Evolutionary conservation across 148 eudicot genomes (phyloP).

Genomic region (Nepenthes gracilis): DNA sequence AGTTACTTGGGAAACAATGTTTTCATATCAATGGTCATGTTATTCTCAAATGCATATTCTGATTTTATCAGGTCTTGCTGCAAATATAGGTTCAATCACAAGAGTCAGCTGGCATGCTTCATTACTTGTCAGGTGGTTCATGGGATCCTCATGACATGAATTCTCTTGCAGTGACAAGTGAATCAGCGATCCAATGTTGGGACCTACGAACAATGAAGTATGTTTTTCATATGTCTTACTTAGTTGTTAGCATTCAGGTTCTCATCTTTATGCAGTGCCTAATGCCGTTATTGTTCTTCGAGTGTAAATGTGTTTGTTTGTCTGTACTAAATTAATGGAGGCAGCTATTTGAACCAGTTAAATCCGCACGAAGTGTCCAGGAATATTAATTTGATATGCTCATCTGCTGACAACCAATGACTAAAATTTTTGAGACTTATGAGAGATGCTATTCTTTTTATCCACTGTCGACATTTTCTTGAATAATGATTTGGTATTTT

Average conservation of each 20-base stretch:
- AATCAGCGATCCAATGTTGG: conserved; percentile 85
- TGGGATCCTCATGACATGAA: conserved; percentile 97
- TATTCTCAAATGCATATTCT: conserved; percentile 10
- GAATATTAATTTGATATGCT: too few species aligned
- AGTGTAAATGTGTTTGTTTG: too few species aligned
- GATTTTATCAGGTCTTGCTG: conserved; percentile 41
- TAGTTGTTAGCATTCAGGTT: background rate
- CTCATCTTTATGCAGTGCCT: background rate
- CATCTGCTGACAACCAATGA: too few species aligned
- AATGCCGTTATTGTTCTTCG: background rate
- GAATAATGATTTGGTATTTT: too few species aligned
- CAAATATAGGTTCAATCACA: conserved; percentile 79
- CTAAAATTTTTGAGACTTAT: too few species aligned
- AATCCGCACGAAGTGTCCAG: too few species aligned
- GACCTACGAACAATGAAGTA: conserved; percentile 95
- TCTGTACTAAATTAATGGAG: too few species aligned
- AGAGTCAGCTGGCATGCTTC: conserved; percentile 91
- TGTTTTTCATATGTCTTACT: conserved; percentile 6
- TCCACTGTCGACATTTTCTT: too few species aligned
- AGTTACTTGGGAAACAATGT: background rate
- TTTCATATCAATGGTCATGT: background rate
- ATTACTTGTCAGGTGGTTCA: conserved; percentile 82
- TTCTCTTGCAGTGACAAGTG: conserved; percentile 65
- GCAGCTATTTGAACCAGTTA: too few species aligned
- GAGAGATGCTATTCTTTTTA: too few species aligned